These are phyloP conservation scores for Nakazawaea ambrosiae DNA, from an alignment of 805 yeast species.

Conservation along the genomic window DNA sequence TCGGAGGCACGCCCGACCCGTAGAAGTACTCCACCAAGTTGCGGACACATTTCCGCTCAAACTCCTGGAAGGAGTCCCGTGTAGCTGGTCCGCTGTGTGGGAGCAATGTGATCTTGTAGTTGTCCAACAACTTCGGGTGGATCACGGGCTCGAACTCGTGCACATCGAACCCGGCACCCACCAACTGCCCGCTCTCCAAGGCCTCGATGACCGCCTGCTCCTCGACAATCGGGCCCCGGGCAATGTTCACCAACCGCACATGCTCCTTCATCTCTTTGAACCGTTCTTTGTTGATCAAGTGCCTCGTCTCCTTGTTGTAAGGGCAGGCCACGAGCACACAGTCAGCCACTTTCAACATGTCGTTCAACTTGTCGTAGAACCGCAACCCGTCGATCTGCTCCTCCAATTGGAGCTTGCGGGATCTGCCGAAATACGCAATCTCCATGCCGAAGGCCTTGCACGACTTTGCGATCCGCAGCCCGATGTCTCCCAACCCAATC, in stretches of 20 bases:
- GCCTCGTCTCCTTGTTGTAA: slow-evolving; percentile 28
- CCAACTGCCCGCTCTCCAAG: slow-evolving; percentile 30
- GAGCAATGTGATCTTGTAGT: slow-evolving; percentile 28
- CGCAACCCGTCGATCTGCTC: slow-evolving; percentile 24
- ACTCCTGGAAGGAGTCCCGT: slow-evolving; percentile 28
- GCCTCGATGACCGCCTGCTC: slow-evolving; percentile 33
- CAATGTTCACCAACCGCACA: slow-evolving; percentile 28
- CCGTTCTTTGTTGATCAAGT: slow-evolving; percentile 26
- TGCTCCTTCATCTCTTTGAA: slow-evolving; percentile 21
- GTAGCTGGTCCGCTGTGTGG: slow-evolving; percentile 33
- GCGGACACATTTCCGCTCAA: slow-evolving; percentile 29
- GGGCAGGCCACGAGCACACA: slow-evolving; percentile 33
- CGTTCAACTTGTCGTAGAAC: slow-evolving; percentile 18
- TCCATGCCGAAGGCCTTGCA: slow-evolving; percentile 38
- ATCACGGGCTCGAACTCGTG: slow-evolving; percentile 35
- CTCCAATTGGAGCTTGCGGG: slow-evolving; percentile 23
- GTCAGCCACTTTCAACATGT: slow-evolving; percentile 22
- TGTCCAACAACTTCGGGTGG: slow-evolving; percentile 23
- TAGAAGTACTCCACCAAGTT: slow-evolving; percentile 30
- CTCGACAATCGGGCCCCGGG: slow-evolving; percentile 34
- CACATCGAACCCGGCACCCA: slow-evolving; percentile 36
- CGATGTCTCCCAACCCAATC: slow-evolving; percentile 42
- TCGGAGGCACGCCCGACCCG: slow-evolving; percentile 23
- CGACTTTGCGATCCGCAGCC: slow-evolving; percentile 32
- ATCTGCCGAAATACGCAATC: slow-evolving; percentile 33